Evolutionary conservation across 1,284 basidiomycete species (phyloP).

Genomic region (Ceratobasidium sp.): DNA sequence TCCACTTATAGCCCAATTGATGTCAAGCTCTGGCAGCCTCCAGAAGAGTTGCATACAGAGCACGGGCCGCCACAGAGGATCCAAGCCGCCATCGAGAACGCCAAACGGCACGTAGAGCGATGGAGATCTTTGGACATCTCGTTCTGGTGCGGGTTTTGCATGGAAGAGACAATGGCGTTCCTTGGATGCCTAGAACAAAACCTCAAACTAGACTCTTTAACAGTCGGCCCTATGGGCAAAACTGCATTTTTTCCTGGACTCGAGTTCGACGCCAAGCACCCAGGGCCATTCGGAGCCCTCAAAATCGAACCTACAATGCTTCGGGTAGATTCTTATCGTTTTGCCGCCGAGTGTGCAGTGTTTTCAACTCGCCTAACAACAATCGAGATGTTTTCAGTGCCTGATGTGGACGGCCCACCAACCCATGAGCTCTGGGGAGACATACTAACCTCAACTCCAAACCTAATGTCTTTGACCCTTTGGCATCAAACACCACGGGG

Average conservation of each 20-base stretch:
- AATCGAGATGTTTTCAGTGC: background rate
- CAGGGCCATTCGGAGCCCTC: background rate
- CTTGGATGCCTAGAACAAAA: background rate
- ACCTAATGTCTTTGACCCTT: background rate
- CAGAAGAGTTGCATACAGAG: background rate
- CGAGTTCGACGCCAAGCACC: too few species aligned
- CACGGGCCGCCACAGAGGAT: background rate
- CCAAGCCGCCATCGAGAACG: background rate
- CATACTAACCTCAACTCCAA: background rate
- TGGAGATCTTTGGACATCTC: slow-evolving; percentile 1
- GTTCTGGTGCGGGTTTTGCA: background rate
- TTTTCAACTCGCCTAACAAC: background rate
- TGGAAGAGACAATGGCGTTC: background rate
- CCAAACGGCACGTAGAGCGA: background rate
- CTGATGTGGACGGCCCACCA: background rate
- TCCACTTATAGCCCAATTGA: background rate
- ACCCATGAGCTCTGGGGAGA: background rate
- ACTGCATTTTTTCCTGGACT: background rate
- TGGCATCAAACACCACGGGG: background rate
- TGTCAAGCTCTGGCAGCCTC: slow-evolving; percentile 7
- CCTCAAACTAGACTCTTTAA: background rate
- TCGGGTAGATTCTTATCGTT: background rate
- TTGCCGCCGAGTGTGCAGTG: background rate
- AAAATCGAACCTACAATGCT: background rate
- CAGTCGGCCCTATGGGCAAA: slow-evolving; percentile 1